phyloP scores from a whole-genome alignment of 305 asterid species.

The Fraxinus latifolia region DNA sequence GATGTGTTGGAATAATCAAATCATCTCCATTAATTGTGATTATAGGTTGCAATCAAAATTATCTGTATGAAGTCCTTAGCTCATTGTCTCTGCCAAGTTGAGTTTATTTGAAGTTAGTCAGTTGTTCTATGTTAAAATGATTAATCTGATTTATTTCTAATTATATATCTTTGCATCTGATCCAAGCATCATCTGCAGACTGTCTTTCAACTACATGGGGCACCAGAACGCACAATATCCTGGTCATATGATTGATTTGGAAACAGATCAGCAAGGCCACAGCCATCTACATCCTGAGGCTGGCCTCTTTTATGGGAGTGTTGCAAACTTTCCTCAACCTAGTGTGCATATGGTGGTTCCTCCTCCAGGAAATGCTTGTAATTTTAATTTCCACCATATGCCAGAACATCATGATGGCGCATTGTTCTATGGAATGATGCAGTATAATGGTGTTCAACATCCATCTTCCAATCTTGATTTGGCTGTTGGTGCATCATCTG shows the following conservation, averaged over 20 bases:
- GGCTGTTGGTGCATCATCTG: conserved; percentile 50
- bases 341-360: conserved; percentile 49
- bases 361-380: conserved; percentile 41
- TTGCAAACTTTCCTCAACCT: conserved; percentile 52
- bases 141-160: neutral
- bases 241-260: conserved; percentile 50
- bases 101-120: neutral
- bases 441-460: conserved; percentile 38
- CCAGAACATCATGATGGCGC: conserved; percentile 54
- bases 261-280: conserved; percentile 56
- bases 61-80: neutral
- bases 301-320: conserved; percentile 48
- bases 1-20: neutral
- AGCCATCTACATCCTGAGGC: conserved; percentile 47
- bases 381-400: conserved; percentile 47
- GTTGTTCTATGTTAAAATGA: neutral
- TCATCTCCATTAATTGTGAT: neutral
- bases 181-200: conserved; percentile 42
- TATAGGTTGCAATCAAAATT: neutral
- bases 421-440: conserved; percentile 53
- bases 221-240: conserved; percentile 56
- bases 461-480: conserved; percentile 51
- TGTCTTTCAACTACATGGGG: conserved; percentile 41
- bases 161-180: conserved; percentile 26
- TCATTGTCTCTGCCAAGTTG: conserved; percentile 2